Evolutionary conservation across 1,139 yeast species (phyloP), one percentile per base, ranked within the genome.

Genomic region (Taiozyma sp.): DNA sequence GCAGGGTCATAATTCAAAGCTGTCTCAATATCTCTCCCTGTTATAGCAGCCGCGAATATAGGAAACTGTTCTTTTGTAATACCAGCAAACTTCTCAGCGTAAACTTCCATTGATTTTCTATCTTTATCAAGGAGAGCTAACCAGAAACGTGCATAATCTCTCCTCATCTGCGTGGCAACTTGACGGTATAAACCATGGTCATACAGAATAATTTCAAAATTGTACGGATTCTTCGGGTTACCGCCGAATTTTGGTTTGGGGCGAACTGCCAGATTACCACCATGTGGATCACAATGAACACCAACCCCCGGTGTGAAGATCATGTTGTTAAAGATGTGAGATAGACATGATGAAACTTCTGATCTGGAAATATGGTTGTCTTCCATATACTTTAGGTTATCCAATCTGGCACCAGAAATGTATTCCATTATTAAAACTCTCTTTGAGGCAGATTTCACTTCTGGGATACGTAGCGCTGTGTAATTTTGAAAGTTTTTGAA

Each of bases 221-320:
- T 91, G 65, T 84, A 88, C 2, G 81, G 80, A 47, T 73, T 70
- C 7, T 56, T 46, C 3, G 73, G 66, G 45, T 65, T 64, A 11
- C 62, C 50, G 28, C 53, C 62, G 28, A 11, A 13, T 35, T 56
- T 49, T 14, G 69, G 65, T 6, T 73, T 62, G 2, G 77, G 69
- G 50, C 90, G 72, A 22, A 93, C 88, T 0, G 98, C 97, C 55
- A 93, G 73, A 62, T 93, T 95, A 0, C 99, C 99, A 14, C 96
- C 97, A 67, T 93, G 99, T 1, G 99, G 99, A 66, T 93, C 99
- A 70, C 99, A 93, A 66, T 93, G 99, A 47, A 93, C 79, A 0
- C 91, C 90, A 19, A 89, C 97, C 30, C 82, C 84, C 0, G 97
- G 96, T 1, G 95, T 86, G 70, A 93, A 93, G 45, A 95, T 89